Percentiles rank a stretch among this genome's conserved stretches.
Evolutionary conservation across 192 early-diverging fungal species (phyloP).

Genomic region (Chytriomyces sp.): DNA sequence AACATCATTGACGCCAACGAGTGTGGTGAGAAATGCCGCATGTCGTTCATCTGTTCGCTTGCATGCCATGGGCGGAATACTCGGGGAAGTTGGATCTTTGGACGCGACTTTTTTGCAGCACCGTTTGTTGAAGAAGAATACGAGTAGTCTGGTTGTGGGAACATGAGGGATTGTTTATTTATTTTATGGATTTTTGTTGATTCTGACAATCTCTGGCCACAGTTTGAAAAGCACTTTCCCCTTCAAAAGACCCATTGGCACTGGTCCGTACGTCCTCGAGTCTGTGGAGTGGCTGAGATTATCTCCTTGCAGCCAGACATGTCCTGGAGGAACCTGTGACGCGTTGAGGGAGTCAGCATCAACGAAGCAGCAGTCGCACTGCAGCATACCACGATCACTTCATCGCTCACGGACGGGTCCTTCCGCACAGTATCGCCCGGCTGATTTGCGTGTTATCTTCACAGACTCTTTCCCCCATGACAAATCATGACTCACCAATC

Average conservation of each 20-base stretch:
- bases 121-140: not conserved
- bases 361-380: not conserved
- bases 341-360: not conserved
- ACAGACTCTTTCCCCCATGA: not conserved
- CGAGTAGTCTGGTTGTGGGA: not conserved
- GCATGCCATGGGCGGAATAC: not conserved
- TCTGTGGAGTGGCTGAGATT: conserved; percentile 90
- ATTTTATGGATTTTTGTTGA: no score
- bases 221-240: conserved; percentile 75
- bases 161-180: conserved; percentile 1
- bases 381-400: conserved; percentile 64
- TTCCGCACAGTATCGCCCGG: conserved; percentile 81
- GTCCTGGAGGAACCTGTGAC: conserved; percentile 76
- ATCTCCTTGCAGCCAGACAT: conserved; percentile 92
- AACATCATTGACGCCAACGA: not conserved
- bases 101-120: not conserved
- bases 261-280: conserved; percentile 86
- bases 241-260: conserved; percentile 77
- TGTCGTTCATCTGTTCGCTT: not conserved
- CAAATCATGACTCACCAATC: conserved; percentile 57
- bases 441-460: conserved; percentile 33
- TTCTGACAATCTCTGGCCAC: conserved; percentile 10
- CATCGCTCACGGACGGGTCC: conserved; percentile 71
- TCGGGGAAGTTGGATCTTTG: not conserved
- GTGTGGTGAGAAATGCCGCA: not conserved